Conservation (phyloP, 805 yeast species). For the Kodamaea laetipori region DNA sequence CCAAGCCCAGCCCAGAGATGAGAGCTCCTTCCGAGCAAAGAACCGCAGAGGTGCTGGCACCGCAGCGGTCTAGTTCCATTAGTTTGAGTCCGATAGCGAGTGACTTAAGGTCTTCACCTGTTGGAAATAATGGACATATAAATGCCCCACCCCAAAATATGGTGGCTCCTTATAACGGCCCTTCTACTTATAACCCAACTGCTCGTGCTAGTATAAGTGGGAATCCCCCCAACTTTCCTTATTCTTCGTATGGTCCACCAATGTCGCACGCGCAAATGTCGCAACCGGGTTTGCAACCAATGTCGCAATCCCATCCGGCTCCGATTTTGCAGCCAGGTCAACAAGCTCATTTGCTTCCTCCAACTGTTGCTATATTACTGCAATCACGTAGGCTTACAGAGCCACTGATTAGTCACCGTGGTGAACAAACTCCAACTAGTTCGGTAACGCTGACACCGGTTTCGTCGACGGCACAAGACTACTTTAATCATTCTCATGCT, state of each 20-base stretch:
- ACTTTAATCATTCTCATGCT: background rate
- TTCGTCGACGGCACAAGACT: background rate
- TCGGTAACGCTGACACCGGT: background rate
- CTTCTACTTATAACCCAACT: too few species aligned
- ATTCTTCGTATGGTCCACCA: background rate
- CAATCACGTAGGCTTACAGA: background rate
- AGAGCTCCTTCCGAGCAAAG: background rate
- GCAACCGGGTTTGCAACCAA: conserved; percentile 8
- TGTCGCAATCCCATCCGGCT: conserved; percentile 1
- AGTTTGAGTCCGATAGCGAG: background rate
- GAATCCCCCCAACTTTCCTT: background rate
- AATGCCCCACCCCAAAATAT: too few species aligned
- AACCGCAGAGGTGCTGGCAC: conserved; percentile 1
- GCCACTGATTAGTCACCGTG: conserved; percentile 2
- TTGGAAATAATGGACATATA: too few species aligned
- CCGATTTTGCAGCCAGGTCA: conserved; percentile 2
- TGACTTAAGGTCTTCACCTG: conserved; percentile 1
- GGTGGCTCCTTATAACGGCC: too few species aligned
- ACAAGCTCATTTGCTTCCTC: background rate
- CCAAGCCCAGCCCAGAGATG: conserved; percentile 2
- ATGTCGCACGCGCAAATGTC: conserved; percentile 10
- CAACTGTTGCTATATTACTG: background rate
- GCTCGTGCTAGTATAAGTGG: background rate
- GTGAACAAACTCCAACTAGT: background rate
- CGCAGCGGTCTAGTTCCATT: conserved; percentile 4